Base-by-base conservation (phyloP, 78 protist genomes). In the Parvularia atlantis region DNA sequence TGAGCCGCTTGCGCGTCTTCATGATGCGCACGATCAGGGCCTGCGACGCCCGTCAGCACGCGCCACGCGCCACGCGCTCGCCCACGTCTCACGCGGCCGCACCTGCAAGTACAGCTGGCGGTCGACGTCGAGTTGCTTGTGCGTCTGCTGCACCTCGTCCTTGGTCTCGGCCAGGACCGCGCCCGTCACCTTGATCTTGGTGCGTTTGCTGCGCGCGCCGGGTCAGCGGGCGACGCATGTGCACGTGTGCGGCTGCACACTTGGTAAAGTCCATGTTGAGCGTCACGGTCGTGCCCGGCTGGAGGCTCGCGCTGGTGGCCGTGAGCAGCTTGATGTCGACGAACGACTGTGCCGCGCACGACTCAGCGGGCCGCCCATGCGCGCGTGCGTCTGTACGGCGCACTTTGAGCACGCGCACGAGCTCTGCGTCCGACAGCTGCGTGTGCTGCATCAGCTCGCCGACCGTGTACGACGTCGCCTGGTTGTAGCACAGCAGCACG, bases 11-110 rank as follows among this genome's bases (percentile, higher is more conserved):
- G 41, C 93, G 69, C 73, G 75, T 65, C 84, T 88, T 88, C 93
- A 88, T 88, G 46, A 88, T 71, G 37, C 93, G 85, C 35, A 88
- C 93, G 37, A 85, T 82, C 33, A 89, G 87, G 19, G 93, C 93
- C 68, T 81, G n/a, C n/a, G n/a, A n/a, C n/a, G n/a, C n/a, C n/a
- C n/a, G n/a, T n/a, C n/a, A n/a, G n/a, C n/a, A n/a, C n/a, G n/a
- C n/a, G n/a, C n/a, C n/a, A n/a, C n/a, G n/a, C n/a, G n/a, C n/a
- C n/a, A n/a, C n/a, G n/a, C n/a, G n/a, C n/a, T n/a, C n/a, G n/a
- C n/a, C n/a, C n/a, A n/a, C n/a, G n/a, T n/a, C n/a, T n/a, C n/a
- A n/a, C n/a, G n/a, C n/a, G n/a, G n/a, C n/a, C n/a, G n/a, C n/a
- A n/a, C n/a, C n/a, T n/a, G 85, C 20, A 72, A 11, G 40, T 10